Conservation (phyloP, 2,329 filamentous ascomycete genomes). For the Phialocephala sp. region DNA sequence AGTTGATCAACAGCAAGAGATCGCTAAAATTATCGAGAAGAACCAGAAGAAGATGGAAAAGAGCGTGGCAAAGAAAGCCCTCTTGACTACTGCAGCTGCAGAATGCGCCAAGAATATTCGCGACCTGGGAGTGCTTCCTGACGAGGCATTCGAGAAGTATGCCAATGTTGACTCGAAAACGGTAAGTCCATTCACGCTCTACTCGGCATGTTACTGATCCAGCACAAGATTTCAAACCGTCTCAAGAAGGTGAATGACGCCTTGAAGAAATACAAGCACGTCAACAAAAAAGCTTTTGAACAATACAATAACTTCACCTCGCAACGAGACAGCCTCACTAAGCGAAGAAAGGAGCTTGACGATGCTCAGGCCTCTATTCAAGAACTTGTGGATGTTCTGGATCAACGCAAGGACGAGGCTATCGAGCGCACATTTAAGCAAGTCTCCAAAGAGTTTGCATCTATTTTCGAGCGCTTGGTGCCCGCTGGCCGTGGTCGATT, state of each 20-base stretch:
- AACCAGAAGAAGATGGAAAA: slow-evolving; percentile 92
- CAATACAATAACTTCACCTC: slow-evolving; percentile 98
- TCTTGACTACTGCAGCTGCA: slow-evolving; percentile 75
- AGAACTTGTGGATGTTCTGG: slow-evolving; percentile 88
- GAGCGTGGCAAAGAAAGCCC: slow-evolving; percentile 85
- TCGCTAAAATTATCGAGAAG: slow-evolving; percentile 79
- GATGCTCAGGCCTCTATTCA: slow-evolving; percentile 86
- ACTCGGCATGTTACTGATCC: slow-evolving; percentile 13
- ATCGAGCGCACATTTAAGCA: slow-evolving; percentile 99
- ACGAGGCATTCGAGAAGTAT: slow-evolving; percentile 93
- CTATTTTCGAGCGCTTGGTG: slow-evolving; percentile 93
- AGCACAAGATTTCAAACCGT: slow-evolving; percentile 47
- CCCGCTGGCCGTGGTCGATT: slow-evolving; percentile 90
- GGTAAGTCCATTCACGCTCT: slow-evolving; percentile 53
- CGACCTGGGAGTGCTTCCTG: slow-evolving; percentile 88
- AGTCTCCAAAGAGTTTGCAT: slow-evolving; percentile 90
- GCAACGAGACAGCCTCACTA: slow-evolving; percentile 85
- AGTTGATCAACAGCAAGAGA: slow-evolving; percentile 75
- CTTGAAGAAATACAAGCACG: slow-evolving; percentile 94
- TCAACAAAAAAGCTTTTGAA: slow-evolving; percentile 99
- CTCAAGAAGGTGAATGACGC: slow-evolving; percentile 92
- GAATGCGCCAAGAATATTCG: slow-evolving; percentile 90
- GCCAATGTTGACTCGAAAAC: slow-evolving; percentile 79
- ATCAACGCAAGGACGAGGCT: slow-evolving; percentile 95
- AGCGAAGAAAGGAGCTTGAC: slow-evolving; percentile 85